phyloP scores from a whole-genome alignment of 129 eudicot species.

The Apium graveolens region DNA sequence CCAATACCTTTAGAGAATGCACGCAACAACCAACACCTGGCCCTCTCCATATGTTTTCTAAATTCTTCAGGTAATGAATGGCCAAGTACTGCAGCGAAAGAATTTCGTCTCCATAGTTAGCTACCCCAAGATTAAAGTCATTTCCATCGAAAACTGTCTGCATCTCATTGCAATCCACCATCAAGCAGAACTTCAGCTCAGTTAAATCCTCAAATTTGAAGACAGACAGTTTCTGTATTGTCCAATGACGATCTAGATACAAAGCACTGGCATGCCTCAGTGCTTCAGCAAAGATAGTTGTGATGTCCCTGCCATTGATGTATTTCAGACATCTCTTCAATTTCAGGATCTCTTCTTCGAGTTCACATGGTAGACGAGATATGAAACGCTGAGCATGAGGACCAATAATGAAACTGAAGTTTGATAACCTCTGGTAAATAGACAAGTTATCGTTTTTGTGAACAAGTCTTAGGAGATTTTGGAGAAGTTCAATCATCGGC shows the following conservation, averaged over 20 bases:
- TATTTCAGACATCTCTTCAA: too few relatives aligned
- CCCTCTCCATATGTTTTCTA: conserved; percentile 27
- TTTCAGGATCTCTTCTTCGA: too few relatives aligned
- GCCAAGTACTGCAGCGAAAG: conserved; percentile 22
- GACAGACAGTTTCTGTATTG: conserved; percentile 15
- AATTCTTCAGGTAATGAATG: conserved; percentile 29
- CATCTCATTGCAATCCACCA: conserved; percentile 43
- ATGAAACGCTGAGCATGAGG: too few relatives aligned
- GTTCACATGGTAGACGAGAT: too few relatives aligned
- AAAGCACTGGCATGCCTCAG: conserved; percentile 25
- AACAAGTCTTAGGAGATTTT: too few relatives aligned
- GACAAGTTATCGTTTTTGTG: too few relatives aligned
- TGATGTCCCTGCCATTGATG: too few relatives aligned
- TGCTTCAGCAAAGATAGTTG: conserved; percentile 7
- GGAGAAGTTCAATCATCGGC: too few relatives aligned
- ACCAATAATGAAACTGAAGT: too few relatives aligned
- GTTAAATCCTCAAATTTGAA: conserved; percentile 17
- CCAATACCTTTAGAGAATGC: conserved; percentile 21
- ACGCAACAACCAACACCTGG: conserved; percentile 14
- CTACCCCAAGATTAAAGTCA: conserved; percentile 3
- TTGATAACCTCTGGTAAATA: too few relatives aligned
- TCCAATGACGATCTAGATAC: not conserved
- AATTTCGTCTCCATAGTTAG: too few relatives aligned
- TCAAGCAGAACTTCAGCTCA: conserved; percentile 24
- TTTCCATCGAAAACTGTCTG: conserved; percentile 15